phyloP scores from a whole-genome alignment of 805 yeast genomes.

The Hemisphaericaspora nanyangensis region DNA sequence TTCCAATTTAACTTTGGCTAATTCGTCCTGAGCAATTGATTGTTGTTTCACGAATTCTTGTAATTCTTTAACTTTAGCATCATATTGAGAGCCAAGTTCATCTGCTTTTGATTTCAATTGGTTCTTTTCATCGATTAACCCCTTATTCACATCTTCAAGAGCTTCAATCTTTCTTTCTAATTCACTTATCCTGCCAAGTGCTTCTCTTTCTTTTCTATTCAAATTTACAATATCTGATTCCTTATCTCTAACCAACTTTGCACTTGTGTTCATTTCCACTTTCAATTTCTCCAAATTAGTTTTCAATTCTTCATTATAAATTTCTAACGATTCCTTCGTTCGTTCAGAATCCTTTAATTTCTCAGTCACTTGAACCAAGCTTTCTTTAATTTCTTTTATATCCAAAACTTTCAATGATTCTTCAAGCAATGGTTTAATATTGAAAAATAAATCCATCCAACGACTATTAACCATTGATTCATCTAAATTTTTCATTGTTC shows the following conservation, averaged over 20 bases:
- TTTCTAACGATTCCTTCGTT: conserved; percentile 23
- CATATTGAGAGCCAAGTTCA: conserved; percentile 5
- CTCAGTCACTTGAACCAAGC: conserved; percentile 48
- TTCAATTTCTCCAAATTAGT: conserved; percentile 31
- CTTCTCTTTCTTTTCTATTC: conserved; percentile 34
- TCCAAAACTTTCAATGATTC: conserved; percentile 60
- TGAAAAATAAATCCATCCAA: conserved; percentile 75
- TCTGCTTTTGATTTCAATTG: conserved; percentile 2
- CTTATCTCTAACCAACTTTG: conserved; percentile 39
- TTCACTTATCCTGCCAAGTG: conserved; percentile 13
- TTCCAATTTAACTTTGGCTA: conserved; percentile 11
- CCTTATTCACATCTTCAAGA: conserved; percentile 21
- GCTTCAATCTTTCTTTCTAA: conserved; percentile 23
- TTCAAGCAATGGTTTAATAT: conserved; percentile 70
- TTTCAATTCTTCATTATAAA: conserved; percentile 37
- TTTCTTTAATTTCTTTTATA: conserved; percentile 53
- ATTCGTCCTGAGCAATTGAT: conserved; percentile 5
- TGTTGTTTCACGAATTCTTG: conserved; percentile 5
- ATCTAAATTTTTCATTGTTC: conserved; percentile 53
- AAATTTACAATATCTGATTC: conserved; percentile 43
- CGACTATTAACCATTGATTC: conserved; percentile 47
- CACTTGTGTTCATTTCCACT: conserved; percentile 26
- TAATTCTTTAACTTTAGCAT: conserved; percentile 7
- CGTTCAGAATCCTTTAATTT: conserved; percentile 37
- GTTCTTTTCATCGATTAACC: conserved; percentile 7